Evolutionary conservation across 106 monocot species (phyloP).

Genomic region (Chionographis japonica): DNA sequence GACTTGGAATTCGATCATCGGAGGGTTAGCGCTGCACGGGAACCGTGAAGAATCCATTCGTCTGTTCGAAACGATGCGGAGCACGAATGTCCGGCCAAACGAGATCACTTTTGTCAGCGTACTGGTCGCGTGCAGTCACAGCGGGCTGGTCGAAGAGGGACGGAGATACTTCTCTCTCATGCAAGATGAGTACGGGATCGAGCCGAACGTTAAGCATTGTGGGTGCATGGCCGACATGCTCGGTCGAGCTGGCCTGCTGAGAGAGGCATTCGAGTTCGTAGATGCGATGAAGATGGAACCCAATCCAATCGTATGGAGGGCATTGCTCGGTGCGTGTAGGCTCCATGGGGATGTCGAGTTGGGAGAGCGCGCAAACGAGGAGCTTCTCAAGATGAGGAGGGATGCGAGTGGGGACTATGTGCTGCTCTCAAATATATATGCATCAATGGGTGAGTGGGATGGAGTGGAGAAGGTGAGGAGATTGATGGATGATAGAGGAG

Average conservation of each 20-base stretch:
- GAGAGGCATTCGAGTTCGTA: conserved; percentile 49
- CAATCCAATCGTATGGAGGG: conserved; percentile 57
- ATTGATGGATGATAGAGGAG: conserved; percentile 58
- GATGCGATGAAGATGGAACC: conserved; percentile 40
- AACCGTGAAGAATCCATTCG: conserved; percentile 24
- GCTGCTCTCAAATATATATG: conserved; percentile 67
- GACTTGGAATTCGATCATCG: conserved; percentile 71
- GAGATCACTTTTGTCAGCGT: conserved; percentile 71
- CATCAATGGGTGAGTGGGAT: conserved; percentile 54
- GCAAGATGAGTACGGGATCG: conserved; percentile 36
- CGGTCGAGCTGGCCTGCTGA: conserved; percentile 51
- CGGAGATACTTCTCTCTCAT: conserved; percentile 43
- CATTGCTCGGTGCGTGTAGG: conserved; percentile 68
- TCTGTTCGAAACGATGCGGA: conserved; percentile 47
- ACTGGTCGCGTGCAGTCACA: conserved; percentile 61
- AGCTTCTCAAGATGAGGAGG: conserved; percentile 35
- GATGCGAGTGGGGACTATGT: conserved; percentile 65
- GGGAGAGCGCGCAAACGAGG: conserved; percentile 34
- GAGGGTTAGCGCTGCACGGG: conserved; percentile 65
- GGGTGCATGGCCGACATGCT: conserved; percentile 89
- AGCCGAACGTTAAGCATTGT: conserved; percentile 65
- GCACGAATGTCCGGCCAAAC: conserved; percentile 32
- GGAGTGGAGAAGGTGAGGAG: conserved; percentile 51
- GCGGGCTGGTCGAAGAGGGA: conserved; percentile 55
- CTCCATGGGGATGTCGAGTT: conserved; percentile 52